Evolutionary conservation across 1,284 basidiomycete species (phyloP), one percentile per base, ranked within the genome.

Genomic region (Puccinia sorghi): DNA sequence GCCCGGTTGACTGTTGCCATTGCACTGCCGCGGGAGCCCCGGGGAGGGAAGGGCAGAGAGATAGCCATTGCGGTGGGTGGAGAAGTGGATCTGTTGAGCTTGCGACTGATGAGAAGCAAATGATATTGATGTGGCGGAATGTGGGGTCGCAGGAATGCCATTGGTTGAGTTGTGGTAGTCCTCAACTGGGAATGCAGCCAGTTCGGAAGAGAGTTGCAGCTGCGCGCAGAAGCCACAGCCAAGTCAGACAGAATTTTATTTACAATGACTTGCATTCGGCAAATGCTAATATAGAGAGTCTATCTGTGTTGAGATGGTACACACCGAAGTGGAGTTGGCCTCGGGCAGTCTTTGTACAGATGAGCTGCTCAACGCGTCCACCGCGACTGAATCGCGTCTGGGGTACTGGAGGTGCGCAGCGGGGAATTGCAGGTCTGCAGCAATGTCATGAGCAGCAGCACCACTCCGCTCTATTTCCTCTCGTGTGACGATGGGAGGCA

Each of bases 401-500:
- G 54, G 32, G 7, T n/a, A 59, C 25, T 66, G 50, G 8, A 52
- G 48, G 37, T 41, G 50, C 32, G 52, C 17, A 41, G 52, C 37
- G 17, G 74, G 74, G 17, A 50, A 32, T 39, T 43, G 61, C 17
- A 46, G 32, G 0, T n/a, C 32, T 17, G 52, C 17, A 27, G 50
- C 56, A 52, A n/a, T 43, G 15, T 37, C 25, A 27, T 64, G 41
- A n/a, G n/a, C 13, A 27, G 20, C 22, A 11, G 61, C n/a, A 17
- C 54, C 41, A n/a, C n/a, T n/a, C 27, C 66, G 48, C 27, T 64
- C 74, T 76, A 50, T 52, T 48, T 76, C 74, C 66, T 76, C 74
- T 69, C 74, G 63, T 41, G 74, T 76, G 3, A 76, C 50, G n/a
- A 76, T 76, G 15, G 74, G 74, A 25, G 74, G 74, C 37, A 76